Base-by-base conservation (phyloP, 2,329 filamentous ascomycete genomes). In the Fusarium tuaranense region DNA sequence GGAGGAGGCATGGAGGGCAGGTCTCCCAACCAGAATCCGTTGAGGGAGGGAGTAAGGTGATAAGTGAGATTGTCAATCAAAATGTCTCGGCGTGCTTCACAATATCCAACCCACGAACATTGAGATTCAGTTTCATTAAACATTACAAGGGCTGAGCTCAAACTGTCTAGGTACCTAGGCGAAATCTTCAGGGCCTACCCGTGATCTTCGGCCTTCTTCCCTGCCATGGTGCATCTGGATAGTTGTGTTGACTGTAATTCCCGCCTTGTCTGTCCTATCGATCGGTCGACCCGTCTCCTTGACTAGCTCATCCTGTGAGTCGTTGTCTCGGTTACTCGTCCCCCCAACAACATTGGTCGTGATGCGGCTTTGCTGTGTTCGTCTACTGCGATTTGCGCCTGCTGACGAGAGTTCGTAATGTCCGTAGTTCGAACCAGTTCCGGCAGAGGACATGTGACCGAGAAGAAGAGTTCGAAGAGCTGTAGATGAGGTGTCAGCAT, bases 251-350 rank as follows among this genome's bases (percentile, higher is more conserved):
- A 77, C 75, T 8, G 70, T 76, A 9, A 77, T 77, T 0, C 75
- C 74, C 6, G 36, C 25, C n/a, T 76, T 74, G 7, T 74, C 72
- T 1, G 48, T 8, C 7, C 59, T 48, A 48, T 48, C 22, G 4
- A 44, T 6, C 2, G 70, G 41, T 2, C 46, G 58, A 0, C 20
- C 32, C 2, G 46, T 5, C 8, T 70, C 75, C 38, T 76, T 78
- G 44, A 78, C 72, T 1, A 78, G 32, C 27, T 78, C 76, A 41
- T 78, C 76, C 5, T 78, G 76, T 0, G 76, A 78, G 38, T 78
- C 76, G 30, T 78, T 78, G 4, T 61, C 55, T 20, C 53, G n/a
- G 18, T 63, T 76, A 5, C 73, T 69, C 1, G 76, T 78, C 2
- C 76, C 76, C 0, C 76, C 76, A 20, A 76, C 72, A 4, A 78